Base-by-base conservation (phyloP, 225 moss, liverwort and hornwort species). In the Thuidium tamariscinum region DNA sequence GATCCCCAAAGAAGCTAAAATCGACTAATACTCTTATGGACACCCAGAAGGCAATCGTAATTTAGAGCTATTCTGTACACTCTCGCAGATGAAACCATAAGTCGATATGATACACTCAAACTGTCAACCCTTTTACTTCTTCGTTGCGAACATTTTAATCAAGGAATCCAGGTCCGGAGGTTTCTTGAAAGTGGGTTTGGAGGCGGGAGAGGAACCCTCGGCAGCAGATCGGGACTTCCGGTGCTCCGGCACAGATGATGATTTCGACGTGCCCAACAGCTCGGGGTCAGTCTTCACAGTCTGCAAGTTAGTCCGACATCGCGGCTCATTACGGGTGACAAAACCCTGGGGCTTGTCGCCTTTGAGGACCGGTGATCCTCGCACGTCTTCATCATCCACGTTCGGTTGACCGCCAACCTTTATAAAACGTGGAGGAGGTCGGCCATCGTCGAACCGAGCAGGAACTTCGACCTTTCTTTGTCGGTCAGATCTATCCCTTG, bases 81-180 rank as follows among this genome's bases (percentile, higher is more conserved):
- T 83, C 81, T 34, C 62, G 57, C 75, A 89, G 64, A 84, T 81
- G 71, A 64, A 82, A 42, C 63, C 76, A 56, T 34, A 46, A 56
- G 62, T 76, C 80, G 60, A 74, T 88, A 86, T 88, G 51, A 80
- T 89, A 89, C 89, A 91, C 78, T 85, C 81, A 85, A 76, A 61
- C 59, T 52, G 80, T n/a, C 46, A 75, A 37, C 69, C 37, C 41
- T 56, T 71, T 27, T 41, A 83, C 77, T 89, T 87, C 80, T 82
- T 84, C 87, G 46, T 79, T 36, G 75, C 88, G 54, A 91, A 91
- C 82, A 91, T 91, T 70, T 30, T 22, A 49, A 89, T 55, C 25
- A 91, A 56, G 36, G 10, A 29, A 71, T 91, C 91, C 44, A 91
- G 71, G 59, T 89, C 83, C 26, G 91, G 88, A 76, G 91, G 89